Evolutionary conservation across 2,329 filamentous ascomycete species (phyloP).

Genomic region (Zymoseptoria pseudotritici): DNA sequence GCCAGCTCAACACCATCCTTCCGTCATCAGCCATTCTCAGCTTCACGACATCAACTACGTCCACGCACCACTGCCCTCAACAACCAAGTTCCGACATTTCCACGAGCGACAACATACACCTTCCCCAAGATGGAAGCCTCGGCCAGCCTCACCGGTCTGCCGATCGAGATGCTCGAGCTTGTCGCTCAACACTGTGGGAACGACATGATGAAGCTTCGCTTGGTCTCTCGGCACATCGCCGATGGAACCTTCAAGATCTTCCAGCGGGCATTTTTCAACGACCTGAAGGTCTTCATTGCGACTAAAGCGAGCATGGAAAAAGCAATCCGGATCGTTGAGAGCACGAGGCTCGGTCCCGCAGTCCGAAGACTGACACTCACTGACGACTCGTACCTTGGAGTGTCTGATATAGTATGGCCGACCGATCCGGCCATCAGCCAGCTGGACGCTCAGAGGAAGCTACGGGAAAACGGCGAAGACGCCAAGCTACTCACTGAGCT

Average conservation of each 20-base stretch:
- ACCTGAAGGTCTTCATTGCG: background rate
- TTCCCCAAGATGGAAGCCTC: background rate
- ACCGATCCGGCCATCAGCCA: too few species aligned
- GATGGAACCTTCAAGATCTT: background rate
- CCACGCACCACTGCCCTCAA: background rate
- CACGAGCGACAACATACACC: background rate
- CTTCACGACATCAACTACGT: background rate
- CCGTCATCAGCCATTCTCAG: background rate
- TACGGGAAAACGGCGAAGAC: too few species aligned
- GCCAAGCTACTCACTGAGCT: background rate
- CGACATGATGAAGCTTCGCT: background rate
- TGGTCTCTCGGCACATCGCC: background rate
- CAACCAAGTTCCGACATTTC: too few species aligned
- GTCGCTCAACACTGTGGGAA: background rate
- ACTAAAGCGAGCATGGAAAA: background rate
- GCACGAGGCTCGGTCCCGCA: too few species aligned
- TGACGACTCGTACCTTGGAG: too few species aligned
- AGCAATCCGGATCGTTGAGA: background rate
- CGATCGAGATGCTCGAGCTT: background rate
- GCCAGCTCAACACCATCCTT: too few species aligned
- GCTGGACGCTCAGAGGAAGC: too few species aligned
- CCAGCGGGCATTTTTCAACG: background rate
- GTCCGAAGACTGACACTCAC: too few species aligned
- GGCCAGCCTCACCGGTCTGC: background rate
- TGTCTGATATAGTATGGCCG: too few species aligned